Conservation (phyloP, 2,329 filamentous ascomycete species). For the Fusarium musae region DNA sequence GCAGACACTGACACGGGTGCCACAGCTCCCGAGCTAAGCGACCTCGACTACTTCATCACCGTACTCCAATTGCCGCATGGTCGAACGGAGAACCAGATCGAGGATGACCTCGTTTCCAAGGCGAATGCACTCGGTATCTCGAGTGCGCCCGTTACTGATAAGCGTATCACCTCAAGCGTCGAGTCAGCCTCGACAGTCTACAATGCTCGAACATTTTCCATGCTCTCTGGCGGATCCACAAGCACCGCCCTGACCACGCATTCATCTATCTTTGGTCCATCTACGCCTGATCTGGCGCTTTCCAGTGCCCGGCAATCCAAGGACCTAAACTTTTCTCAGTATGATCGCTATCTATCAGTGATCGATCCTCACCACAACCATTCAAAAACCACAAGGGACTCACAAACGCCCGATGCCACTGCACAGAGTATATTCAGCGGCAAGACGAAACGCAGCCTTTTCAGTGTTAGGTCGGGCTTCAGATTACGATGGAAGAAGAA, state of each 20-base stretch:
- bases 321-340: conserved; percentile 60
- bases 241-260: conserved; percentile 56
- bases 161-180: conserved; percentile 52
- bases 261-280: conserved; percentile 53
- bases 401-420: conserved; percentile 46
- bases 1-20: conserved; percentile 25
- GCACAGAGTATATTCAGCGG: conserved; percentile 58
- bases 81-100: conserved; percentile 53
- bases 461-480: conserved; percentile 58
- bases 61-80: conserved; percentile 52
- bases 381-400: conserved; percentile 53
- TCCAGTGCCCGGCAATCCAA: conserved; percentile 47
- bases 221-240: conserved; percentile 55
- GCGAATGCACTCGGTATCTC: conserved; percentile 52
- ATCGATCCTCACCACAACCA: conserved; percentile 57
- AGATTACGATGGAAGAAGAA: conserved; percentile 57
- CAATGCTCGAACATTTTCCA: conserved; percentile 59
- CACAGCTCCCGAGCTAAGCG: conserved; percentile 53
- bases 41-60: conserved; percentile 52
- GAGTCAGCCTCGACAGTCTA: conserved; percentile 56
- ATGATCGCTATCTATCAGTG: conserved; percentile 62
- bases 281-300: conserved; percentile 41
- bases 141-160: conserved; percentile 45
- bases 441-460: conserved; percentile 57
- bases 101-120: conserved; percentile 50